Conservation (phyloP, 345 rosid genomes). For the Hibiscus syriacus region DNA sequence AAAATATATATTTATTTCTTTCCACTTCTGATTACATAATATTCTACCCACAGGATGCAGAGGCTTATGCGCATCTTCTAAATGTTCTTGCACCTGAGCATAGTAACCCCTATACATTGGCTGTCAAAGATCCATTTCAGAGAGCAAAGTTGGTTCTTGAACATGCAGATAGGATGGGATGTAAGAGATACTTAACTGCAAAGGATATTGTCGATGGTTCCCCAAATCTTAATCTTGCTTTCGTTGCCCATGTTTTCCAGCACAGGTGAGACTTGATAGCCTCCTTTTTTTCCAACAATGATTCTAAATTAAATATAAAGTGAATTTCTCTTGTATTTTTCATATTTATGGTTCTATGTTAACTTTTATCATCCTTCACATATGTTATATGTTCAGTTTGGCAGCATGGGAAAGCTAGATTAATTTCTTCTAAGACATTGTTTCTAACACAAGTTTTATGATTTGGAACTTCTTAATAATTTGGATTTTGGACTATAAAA, state of each 20-base stretch:
- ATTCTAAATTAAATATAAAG: neutral
- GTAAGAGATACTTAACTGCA: constrained; percentile 91
- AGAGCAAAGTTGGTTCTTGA: constrained; percentile 89
- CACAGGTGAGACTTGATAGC: constrained; percentile 57
- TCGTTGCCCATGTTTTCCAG: constrained; percentile 96
- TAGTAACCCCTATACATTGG: constrained; percentile 50
- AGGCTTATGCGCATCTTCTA: constrained; percentile 88
- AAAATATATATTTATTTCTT: too few relatives aligned
- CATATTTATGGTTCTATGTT: neutral
- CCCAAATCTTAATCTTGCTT: constrained; percentile 95
- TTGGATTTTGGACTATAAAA: neutral
- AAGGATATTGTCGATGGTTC: constrained; percentile 96
- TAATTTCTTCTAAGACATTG: neutral
- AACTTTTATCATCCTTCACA: neutral
- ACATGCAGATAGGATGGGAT: constrained; percentile 97
- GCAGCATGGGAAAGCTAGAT: neutral
- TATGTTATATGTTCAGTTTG: neutral
- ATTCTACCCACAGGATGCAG: constrained; percentile 70
- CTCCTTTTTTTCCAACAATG: neutral
- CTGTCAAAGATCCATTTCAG: constrained; percentile 42
- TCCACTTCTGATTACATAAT: neutral
- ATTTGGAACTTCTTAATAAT: neutral
- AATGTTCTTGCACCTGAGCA: constrained; percentile 91
- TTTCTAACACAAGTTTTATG: neutral
- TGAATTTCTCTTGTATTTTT: neutral